Percentiles rank a stretch among this genome's conserved stretches.
These are phyloP conservation scores for Pseudohalonectria lignicola DNA, from an alignment of 2,329 filamentous ascomycete species.

Conservation along the genomic window DNA sequence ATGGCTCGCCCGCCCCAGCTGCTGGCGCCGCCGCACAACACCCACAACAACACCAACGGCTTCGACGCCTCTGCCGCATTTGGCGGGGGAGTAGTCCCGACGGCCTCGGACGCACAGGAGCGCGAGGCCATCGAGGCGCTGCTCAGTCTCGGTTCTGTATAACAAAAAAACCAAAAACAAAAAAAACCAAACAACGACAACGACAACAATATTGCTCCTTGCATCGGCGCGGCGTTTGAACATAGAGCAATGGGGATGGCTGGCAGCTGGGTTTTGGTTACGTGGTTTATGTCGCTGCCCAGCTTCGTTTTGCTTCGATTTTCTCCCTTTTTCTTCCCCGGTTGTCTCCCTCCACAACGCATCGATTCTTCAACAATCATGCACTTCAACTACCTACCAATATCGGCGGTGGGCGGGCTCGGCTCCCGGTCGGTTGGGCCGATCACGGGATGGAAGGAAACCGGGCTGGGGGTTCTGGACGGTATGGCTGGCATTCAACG, in stretches of 20 bases:
- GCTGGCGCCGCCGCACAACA: slow-evolving; percentile 32
- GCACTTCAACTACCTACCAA: background rate
- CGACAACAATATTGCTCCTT: slow-evolving; percentile 16
- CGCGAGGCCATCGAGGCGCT: slow-evolving; percentile 74
- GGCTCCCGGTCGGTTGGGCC: background rate
- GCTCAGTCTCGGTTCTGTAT: slow-evolving; percentile 70
- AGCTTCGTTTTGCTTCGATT: background rate
- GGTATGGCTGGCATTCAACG: background rate
- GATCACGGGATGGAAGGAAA: background rate
- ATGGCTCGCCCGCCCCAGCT: slow-evolving; percentile 44
- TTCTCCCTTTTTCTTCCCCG: background rate
- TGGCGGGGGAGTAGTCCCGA: too few relatives aligned
- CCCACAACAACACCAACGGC: background rate
- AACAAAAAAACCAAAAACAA: slow-evolving; percentile 23
- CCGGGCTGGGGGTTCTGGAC: background rate
- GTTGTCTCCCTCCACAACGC: background rate
- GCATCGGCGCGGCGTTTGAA: slow-evolving; percentile 43
- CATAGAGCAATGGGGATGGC: slow-evolving; percentile 4
- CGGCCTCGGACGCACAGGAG: slow-evolving; percentile 59
- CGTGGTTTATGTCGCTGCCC: background rate
- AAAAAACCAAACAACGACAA: slow-evolving; percentile 17
- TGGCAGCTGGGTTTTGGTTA: background rate
- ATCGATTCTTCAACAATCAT: too few relatives aligned
- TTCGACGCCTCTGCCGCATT: slow-evolving; percentile 36
- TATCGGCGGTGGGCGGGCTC: background rate